A percentile compares a stretch with the other conserved stretches of the same genome.
Evolutionary conservation across 495 filamentous ascomycete genomes (phyloP).

Genomic region (Aspergillus bertholletiae): DNA sequence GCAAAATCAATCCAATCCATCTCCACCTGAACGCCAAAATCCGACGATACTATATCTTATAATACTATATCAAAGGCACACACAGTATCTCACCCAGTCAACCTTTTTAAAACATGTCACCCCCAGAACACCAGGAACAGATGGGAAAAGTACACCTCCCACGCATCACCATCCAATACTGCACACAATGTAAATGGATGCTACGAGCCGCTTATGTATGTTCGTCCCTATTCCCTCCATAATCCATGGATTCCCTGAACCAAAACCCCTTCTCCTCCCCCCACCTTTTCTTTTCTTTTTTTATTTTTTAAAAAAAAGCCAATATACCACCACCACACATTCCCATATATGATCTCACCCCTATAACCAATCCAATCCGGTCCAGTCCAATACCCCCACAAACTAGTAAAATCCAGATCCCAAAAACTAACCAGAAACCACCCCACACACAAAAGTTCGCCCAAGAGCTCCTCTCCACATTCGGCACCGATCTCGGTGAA

Average conservation of each 20-base stretch:
- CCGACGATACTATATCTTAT: no score
- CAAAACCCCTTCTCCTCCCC: neutral
- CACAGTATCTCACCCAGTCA: no score
- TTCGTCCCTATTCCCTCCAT: constrained; percentile 12
- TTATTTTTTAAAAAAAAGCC: no score
- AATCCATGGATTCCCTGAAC: neutral
- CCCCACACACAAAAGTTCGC: constrained; percentile 61
- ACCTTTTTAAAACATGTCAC: constrained; percentile 3
- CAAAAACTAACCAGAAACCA: constrained; percentile 3
- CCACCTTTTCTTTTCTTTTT: neutral
- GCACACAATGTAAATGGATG: constrained; percentile 91
- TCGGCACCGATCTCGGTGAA: constrained; percentile 80
- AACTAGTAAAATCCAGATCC: neutral
- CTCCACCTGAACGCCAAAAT: no score
- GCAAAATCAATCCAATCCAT: constrained; percentile 2
- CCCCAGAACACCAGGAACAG: neutral
- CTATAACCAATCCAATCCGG: neutral
- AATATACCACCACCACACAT: neutral
- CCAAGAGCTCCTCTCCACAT: constrained; percentile 97
- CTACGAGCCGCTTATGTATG: constrained; percentile 77
- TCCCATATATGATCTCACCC: neutral
- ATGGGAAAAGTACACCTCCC: no score
- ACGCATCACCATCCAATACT: constrained; percentile 73
- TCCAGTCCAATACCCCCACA: no score
- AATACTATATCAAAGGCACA: no score